Evolutionary conservation across 2,329 filamentous ascomycete genomes (phyloP), one percentile per base, ranked within the genome.

Genomic region (Cytospora schulzeri): DNA sequence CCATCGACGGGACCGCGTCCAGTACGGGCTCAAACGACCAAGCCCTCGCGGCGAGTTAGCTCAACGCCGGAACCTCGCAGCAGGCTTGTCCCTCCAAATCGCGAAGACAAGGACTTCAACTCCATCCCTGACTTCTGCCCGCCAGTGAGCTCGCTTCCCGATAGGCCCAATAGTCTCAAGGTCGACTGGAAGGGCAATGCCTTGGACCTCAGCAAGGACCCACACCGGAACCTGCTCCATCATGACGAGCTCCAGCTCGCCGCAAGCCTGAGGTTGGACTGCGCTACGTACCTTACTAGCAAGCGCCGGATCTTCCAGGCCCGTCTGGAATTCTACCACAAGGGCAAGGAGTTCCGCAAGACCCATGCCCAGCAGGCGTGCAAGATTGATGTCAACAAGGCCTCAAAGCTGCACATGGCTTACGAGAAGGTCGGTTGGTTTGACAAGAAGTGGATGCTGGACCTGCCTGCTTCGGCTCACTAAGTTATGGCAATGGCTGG

Each of bases 341-440:
- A 86, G 41, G 85, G 85, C 73, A 95, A 96, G 77, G 91, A 93
- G 72, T 97, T 97, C 76, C 89, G 92, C 75, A 97, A 97, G 84
- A 98, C 94, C 1, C 92, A 97, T 74, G 92, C 93, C 6, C 94
- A 98, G 76, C 91, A 96, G 75, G 92, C 92, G n/a, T 96, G 92
- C 84, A 96, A 96, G 81, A 97, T 97, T 68, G 94, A 98, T 72
- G 94, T 98, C 75, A 97, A 97, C 82, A 98, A 97, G 81, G 92
- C 93, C 3, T 96, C 92, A 69, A 94, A 94, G 76, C 82, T 98
- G 55, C 97, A 92, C 91, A 88, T 88, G 45, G 92, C 92, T 7
- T 98, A 92, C 73, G 91, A 97, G 57, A 89, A 88, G 71, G 91
- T 95, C 45, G 91, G 90, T 70, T 96, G 93, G 92, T 87, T 97